phyloP scores from a whole-genome alignment of 2,329 filamentous ascomycete genomes.

The Alternaria consortialis region DNA sequence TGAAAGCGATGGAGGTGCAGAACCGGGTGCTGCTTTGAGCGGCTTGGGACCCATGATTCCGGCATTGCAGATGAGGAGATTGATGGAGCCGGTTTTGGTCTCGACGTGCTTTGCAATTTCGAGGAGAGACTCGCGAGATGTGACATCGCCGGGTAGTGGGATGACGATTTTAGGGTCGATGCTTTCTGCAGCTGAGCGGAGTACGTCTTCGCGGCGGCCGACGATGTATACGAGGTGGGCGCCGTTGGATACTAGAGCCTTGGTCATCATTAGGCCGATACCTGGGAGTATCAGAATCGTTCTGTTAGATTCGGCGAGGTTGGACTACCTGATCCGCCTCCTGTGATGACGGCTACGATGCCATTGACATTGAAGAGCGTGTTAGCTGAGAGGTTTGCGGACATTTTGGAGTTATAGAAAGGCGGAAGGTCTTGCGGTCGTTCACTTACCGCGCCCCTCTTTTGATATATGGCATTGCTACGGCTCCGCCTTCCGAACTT shows the following conservation, averaged over 20 bases:
- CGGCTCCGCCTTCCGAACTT: slow-evolving; percentile 18
- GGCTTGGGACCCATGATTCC: slow-evolving; percentile 33
- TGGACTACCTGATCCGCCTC: slow-evolving; percentile 30
- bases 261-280: slow-evolving; percentile 32
- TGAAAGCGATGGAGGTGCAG: slow-evolving; percentile 19
- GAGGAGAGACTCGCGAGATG: slow-evolving; percentile 22
- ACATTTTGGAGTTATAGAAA: not conserved
- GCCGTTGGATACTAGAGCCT: slow-evolving; percentile 31
- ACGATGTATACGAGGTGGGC: slow-evolving; percentile 32
- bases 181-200: slow-evolving; percentile 20
- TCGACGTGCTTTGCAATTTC: slow-evolving; percentile 20
- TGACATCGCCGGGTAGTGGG: slow-evolving; percentile 32
- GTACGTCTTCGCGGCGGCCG: slow-evolving; percentile 25
- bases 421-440: not conserved
- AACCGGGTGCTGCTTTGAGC: slow-evolving; percentile 22
- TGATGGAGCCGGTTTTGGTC: slow-evolving; percentile 25
- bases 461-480: not conserved
- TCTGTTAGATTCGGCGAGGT: not conserved
- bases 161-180: slow-evolving; percentile 26
- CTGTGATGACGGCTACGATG: slow-evolving; percentile 33
- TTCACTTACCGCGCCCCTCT: not conserved
- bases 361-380: slow-evolving; percentile 31
- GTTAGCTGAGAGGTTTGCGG: slow-evolving; percentile 16
- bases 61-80: slow-evolving; percentile 38
- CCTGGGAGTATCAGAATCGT: slow-evolving; percentile 9